These are phyloP conservation scores for Syncephalastrum sp. DNA, from an alignment of 371 early-diverging fungal species.

Conservation along the genomic window DNA sequence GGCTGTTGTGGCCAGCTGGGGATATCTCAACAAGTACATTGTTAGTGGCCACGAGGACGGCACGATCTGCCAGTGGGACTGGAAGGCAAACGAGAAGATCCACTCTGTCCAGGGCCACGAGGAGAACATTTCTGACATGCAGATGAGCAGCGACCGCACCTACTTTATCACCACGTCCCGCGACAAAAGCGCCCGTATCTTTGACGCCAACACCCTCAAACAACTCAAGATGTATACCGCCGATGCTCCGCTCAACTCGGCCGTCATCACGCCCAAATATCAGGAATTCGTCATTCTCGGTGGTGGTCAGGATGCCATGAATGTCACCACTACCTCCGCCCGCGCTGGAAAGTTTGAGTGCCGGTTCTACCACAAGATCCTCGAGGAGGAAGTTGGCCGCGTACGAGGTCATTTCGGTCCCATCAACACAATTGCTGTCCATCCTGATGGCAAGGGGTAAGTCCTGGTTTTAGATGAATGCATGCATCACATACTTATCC, in stretches of 20 bases:
- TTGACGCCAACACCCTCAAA: constrained; percentile 84
- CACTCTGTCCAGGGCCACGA: constrained; percentile 71
- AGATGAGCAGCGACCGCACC: constrained; percentile 89
- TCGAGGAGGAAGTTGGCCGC: constrained; percentile 96
- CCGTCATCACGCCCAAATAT: constrained; percentile 84
- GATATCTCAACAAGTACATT: constrained; percentile 86
- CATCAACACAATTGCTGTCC: constrained; percentile 98
- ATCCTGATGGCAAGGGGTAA: constrained; percentile 85
- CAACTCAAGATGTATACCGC: constrained; percentile 85
- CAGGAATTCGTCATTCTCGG: constrained; percentile 81
- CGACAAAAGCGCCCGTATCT: constrained; percentile 93
- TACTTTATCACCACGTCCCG: constrained; percentile 97
- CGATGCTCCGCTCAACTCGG: constrained; percentile 97
- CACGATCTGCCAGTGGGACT: constrained; percentile 84
- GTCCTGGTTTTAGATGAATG: constrained; percentile 14
- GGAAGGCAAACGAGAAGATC: constrained; percentile 68
- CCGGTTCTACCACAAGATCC: constrained; percentile 97
- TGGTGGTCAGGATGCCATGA: constrained; percentile 83
- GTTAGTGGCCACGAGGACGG: constrained; percentile 95
- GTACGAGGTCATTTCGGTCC: constrained; percentile 99
- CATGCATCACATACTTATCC: not conserved
- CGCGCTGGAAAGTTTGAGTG: constrained; percentile 98
- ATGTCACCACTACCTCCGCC: constrained; percentile 95
- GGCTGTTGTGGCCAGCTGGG: constrained; percentile 94
- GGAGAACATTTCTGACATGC: constrained; percentile 88